Evolutionary conservation across 2,329 filamentous ascomycete species (phyloP), one percentile per base, ranked within the genome.

Genomic region (Phialophora tarda): DNA sequence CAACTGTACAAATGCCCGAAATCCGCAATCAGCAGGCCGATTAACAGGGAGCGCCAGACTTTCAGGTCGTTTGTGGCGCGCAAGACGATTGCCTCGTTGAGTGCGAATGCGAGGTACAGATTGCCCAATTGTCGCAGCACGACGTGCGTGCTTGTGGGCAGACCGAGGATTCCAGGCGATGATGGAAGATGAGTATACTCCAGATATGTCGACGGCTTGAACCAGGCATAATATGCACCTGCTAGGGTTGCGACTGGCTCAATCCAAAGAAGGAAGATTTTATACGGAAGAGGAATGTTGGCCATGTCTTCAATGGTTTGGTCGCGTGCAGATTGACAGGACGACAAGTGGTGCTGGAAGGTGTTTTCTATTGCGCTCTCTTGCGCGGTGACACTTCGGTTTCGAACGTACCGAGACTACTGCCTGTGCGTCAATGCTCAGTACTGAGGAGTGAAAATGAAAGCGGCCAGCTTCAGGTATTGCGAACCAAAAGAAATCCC

Each of bases 11-110:
- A 78, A 77, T 93, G 91, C 3, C 91, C 91, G 38, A 92, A 76
- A 76, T 94, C 91, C n/a, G 89, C 91, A 17, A 93, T 76, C 34
- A 93, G 82, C 65, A 93, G 79, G 44, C 85, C 88, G 54, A 89
- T 78, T 4, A 93, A 80, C 28, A 93, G 82, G 0, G 85, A 82
- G 70, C 81, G 83, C 91, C 91, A 94, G 64, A 94, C 90, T 26
- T 82, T 81, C 38, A 89, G 74, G 78, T 93, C 88, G 58, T 81
- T 80, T 6, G 91, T 91, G 17, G 85, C 83, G 50, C 91, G 88
- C 70, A 94, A 83, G 12, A 94, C 88, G 26, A 92, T 78, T 1
- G 89, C 90, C 79, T 95, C 91, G 79, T 90, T 92, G 73, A 94
- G 78, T 63, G 89, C 87, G 77, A 93, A 91, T 65, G 91, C 85